Base-by-base conservation (phyloP, 2,329 filamentous ascomycete genomes). In the Aspergillus nomiae region DNA sequence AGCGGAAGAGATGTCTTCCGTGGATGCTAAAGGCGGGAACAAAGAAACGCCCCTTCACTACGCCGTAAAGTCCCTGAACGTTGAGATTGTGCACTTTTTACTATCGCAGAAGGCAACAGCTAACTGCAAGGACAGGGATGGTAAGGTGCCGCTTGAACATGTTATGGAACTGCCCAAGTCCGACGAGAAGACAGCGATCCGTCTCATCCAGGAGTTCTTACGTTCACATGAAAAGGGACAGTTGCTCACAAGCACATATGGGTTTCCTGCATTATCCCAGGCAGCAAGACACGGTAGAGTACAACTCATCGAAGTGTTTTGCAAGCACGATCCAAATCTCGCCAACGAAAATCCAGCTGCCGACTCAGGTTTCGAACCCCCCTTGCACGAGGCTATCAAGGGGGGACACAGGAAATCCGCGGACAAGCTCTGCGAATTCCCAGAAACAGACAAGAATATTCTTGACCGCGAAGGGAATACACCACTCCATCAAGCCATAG, bases 31-130 rank as follows among this genome's bases (percentile, higher is more conserved):
- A 24, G 48, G 54, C 21, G 11, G 7, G 19, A 53, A 53, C 9
- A 43, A 53, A 12, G 11, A 59, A 21, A 54, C 58, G 36, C 58
- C 58, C n/a, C 48, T 59, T 4, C 58, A 59, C 10, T 59, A 59
- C 30, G 58, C 58, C 1, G 48, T 59, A 14, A 59, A 41, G 24
- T 59, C 46, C n/a, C 10, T n/a, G 26, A 59, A 54, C 4, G 32
- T n/a, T n/a, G 34, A 41, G 5, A 16, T 54, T 11, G 32, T 59
- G 30, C 21, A n/a, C 6, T 8, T 54, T 14, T 4, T 53, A 8
- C 14, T 53, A 2, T 36, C 24, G 6, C 24, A 32, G 3, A 43
- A 43, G 21, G 58, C 46, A 14, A n/a, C 4, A 3, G 21, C 36
- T 2, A 54, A 30, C 16, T 16, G 21, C 10, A 54, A 53, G 34